phyloP scores from a whole-genome alignment of 371 early-diverging fungal genomes.

The Mortierella sp. region DNA sequence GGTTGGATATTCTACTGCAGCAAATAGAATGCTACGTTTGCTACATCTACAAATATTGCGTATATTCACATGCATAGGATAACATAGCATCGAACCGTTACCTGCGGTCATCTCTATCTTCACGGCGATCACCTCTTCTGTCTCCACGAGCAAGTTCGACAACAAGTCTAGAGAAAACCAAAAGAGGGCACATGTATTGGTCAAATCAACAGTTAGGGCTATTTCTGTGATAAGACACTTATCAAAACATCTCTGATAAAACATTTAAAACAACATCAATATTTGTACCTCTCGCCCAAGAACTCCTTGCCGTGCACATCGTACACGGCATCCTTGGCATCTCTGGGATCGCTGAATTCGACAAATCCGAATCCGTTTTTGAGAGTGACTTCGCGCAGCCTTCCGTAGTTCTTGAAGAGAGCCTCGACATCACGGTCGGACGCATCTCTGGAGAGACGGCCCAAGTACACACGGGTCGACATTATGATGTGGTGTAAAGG shows the following conservation, averaged over 20 bases:
- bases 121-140: conserved; percentile 60
- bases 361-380: conserved; percentile 83
- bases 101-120: conserved; percentile 57
- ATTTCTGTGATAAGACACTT: too few species aligned
- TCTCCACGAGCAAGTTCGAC: conserved; percentile 82
- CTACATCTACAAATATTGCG: too few species aligned
- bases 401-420: conserved; percentile 75
- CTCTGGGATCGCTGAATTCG: conserved; percentile 76
- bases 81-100: conserved; percentile 12
- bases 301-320: conserved; percentile 77
- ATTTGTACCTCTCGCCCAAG: conserved; percentile 83
- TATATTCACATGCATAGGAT: too few species aligned
- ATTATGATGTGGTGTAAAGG: conserved; percentile 23
- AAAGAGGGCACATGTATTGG: background rate
- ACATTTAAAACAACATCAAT: background rate
- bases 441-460: conserved; percentile 76
- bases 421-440: conserved; percentile 76
- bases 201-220: too few species aligned
- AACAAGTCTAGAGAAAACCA: conserved; percentile 66
- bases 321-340: conserved; percentile 83
- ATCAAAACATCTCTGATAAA: too few species aligned
- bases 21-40: too few species aligned
- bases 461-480: conserved; percentile 78
- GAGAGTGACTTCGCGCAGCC: conserved; percentile 78
- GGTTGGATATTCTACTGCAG: background rate